These are phyloP conservation scores for Trichoderma orchidacearum DNA, from an alignment of 495 filamentous ascomycete species.

Conservation along the genomic window DNA sequence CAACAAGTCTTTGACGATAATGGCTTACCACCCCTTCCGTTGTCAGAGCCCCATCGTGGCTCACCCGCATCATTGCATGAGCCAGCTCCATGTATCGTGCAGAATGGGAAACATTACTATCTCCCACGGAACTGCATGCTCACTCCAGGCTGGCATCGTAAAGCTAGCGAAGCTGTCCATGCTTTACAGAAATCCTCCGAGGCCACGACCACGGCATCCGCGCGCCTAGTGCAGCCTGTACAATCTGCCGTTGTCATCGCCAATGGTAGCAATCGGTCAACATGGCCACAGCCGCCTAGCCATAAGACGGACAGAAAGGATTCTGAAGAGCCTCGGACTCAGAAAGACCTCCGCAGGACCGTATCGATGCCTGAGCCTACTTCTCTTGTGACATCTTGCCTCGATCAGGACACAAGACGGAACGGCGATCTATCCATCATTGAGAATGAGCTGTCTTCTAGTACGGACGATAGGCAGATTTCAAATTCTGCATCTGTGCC, in stretches of 20 bases:
- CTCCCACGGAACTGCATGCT: background rate
- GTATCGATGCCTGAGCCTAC: background rate
- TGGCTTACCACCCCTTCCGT: background rate
- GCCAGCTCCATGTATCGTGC: background rate
- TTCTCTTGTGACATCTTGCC: background rate
- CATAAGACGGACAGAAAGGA: background rate
- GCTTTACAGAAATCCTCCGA: background rate
- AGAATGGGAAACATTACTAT: background rate
- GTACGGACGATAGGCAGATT: background rate
- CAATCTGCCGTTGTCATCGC: background rate
- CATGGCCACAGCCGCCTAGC: background rate
- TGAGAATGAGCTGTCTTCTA: background rate
- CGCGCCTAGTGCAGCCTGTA: background rate
- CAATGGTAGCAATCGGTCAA: background rate
- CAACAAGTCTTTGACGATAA: background rate
- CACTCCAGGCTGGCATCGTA: background rate
- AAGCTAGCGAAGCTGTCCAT: background rate
- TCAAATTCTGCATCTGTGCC: background rate
- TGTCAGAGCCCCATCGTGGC: background rate
- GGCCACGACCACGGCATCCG: background rate
- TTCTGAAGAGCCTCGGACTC: background rate
- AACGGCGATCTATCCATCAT: background rate
- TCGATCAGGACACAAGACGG: background rate
- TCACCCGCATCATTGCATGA: background rate
- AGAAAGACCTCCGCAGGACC: background rate